Percentiles rank a stretch among this genome's conserved stretches.
phyloP scores from a whole-genome alignment of 176 grass and related monocot species.

The Bolboschoenus planiculmis region DNA sequence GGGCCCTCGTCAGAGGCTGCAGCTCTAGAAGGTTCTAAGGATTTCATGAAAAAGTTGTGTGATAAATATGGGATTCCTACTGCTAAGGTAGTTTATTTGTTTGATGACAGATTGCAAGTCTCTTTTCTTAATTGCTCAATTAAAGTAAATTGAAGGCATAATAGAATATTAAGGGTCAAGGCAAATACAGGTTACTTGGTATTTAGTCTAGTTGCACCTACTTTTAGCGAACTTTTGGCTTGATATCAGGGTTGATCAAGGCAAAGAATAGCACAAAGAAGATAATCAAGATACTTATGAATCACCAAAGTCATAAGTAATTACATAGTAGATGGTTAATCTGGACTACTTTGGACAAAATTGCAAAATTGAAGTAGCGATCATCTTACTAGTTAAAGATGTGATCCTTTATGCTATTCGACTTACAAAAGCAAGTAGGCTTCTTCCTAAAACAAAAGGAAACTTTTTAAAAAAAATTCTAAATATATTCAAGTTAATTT shows the following conservation, averaged over 20 bases:
- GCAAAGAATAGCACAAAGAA: neutral
- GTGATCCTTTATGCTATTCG: neutral
- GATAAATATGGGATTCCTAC: conserved; percentile 78
- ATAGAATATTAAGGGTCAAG: neutral
- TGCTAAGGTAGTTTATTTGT: conserved; percentile 41
- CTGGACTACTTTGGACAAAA: neutral
- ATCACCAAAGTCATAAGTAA: neutral
- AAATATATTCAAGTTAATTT: neutral
- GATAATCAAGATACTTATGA: neutral
- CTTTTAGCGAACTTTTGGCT: neutral
- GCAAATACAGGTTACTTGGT: neutral
- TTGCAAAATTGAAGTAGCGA: neutral
- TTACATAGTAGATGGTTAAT: neutral
- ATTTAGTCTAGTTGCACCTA: neutral
- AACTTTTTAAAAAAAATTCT: neutral
- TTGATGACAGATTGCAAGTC: neutral
- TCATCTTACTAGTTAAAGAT: neutral
- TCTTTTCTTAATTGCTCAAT: neutral
- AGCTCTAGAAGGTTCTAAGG: conserved; percentile 78
- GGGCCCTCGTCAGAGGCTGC: conserved; percentile 72
- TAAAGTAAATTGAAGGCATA: neutral
- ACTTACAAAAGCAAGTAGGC: neutral
- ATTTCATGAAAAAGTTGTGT: conserved; percentile 89
- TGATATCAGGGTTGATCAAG: neutral
- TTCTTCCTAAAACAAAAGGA: neutral